These are phyloP conservation scores for Porphyrellus cyaneotinctus DNA, from an alignment of 768 basidiomycete species.

Conservation along the genomic window DNA sequence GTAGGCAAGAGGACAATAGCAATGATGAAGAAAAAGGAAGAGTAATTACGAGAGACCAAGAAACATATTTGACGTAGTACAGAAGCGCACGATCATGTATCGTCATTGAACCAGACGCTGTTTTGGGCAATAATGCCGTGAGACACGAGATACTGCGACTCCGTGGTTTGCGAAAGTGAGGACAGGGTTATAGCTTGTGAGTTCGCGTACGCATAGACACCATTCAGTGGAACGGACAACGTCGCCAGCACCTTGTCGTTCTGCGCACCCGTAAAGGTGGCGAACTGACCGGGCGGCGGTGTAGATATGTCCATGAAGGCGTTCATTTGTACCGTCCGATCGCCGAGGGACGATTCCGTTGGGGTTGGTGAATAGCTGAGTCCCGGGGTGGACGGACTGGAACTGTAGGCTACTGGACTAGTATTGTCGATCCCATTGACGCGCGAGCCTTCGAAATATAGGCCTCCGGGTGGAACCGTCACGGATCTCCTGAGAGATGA, in stretches of 20 bases:
- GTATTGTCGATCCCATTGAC: not conserved
- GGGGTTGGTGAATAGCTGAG: conserved; percentile 59
- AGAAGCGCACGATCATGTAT: conserved; percentile 3
- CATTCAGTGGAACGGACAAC: conserved; percentile 16
- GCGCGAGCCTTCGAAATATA: conserved; percentile 16
- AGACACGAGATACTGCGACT: conserved; percentile 14
- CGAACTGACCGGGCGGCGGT: conserved; percentile 36
- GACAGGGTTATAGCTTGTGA: conserved; percentile 14
- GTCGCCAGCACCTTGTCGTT: conserved; percentile 31
- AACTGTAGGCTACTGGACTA: conserved; percentile 27
- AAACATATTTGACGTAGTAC: conserved; percentile 6
- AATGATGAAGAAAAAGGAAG: conserved; percentile 7
- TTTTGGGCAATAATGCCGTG: conserved; percentile 9
- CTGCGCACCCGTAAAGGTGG: conserved; percentile 33
- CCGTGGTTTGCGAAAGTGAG: conserved; percentile 7
- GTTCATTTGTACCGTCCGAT: conserved; percentile 55
- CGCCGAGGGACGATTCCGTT: conserved; percentile 53
- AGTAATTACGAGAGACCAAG: conserved; percentile 22
- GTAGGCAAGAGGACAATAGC: conserved; percentile 14
- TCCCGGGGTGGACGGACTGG: conserved; percentile 51
- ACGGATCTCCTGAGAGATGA: conserved; percentile 37
- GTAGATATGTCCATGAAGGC: conserved; percentile 45
- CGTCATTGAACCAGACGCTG: conserved; percentile 17
- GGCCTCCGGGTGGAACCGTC: conserved; percentile 40
- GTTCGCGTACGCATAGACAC: conserved; percentile 16